Conservation (phyloP, 2,329 filamentous ascomycete genomes). For the Nannizzia gypsea region DNA sequence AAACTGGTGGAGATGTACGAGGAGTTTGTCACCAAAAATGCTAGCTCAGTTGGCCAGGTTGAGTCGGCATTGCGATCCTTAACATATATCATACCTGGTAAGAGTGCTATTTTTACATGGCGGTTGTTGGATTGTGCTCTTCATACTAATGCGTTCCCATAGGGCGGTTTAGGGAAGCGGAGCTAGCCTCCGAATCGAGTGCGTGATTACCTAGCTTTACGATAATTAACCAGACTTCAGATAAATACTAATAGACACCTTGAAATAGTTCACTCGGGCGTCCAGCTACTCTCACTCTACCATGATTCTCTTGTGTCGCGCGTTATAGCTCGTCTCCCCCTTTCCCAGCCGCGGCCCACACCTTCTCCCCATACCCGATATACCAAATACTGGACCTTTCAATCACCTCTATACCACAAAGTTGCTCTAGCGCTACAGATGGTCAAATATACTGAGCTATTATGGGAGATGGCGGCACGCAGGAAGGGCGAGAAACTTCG, state of each 20-base stretch:
- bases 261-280: constrained; percentile 59
- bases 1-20: constrained; percentile 33
- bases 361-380: constrained; percentile 51
- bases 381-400: constrained; percentile 51
- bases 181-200: constrained; percentile 84
- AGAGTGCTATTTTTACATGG: background rate
- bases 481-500: constrained; percentile 64
- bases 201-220: constrained; percentile 23
- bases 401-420: constrained; percentile 60
- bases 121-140: too few species aligned
- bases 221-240: background rate
- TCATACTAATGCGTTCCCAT: background rate
- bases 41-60: constrained; percentile 85
- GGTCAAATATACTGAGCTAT: constrained; percentile 83
- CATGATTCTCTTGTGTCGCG: constrained; percentile 76
- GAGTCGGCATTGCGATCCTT: constrained; percentile 85
- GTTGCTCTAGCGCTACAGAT: constrained; percentile 75
- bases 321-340: constrained; percentile 46
- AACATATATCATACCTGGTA: constrained; percentile 86
- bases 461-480: constrained; percentile 97
- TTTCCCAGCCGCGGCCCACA: constrained; percentile 38
- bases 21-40: constrained; percentile 90
- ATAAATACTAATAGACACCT: constrained; percentile 13
- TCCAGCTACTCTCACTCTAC: constrained; percentile 83
- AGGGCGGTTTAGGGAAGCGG: constrained; percentile 55